Conservation (phyloP, 140 eudicot genomes). For the Bidens hawaiensis region DNA sequence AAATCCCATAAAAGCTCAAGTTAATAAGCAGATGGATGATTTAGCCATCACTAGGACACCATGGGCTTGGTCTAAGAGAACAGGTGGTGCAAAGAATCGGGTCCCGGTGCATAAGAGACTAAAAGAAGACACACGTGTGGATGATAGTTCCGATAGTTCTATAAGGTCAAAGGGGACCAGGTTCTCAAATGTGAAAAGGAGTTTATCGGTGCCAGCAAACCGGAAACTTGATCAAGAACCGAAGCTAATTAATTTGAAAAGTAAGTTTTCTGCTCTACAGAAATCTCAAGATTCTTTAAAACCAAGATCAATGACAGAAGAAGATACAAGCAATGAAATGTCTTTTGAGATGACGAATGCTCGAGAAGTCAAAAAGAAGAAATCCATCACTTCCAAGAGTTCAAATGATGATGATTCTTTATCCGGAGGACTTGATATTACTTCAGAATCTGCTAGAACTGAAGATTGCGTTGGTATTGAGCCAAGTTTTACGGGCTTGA, state of each 20-base stretch:
- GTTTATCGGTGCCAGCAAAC: conserved; percentile 10
- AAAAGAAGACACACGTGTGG: conserved; percentile 19
- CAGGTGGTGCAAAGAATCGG: conserved; percentile 36
- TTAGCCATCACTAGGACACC: conserved; percentile 37
- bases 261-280: conserved; percentile 23
- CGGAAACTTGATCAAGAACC: conserved; percentile 22
- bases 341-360: conserved; percentile 18
- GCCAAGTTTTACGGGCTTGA: conserved; percentile 30
- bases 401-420: conserved; percentile 17
- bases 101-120: conserved; percentile 1
- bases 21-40: conserved; percentile 27
- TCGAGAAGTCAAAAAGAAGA: conserved; percentile 27
- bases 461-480: conserved; percentile 15
- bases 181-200: conserved; percentile 29
- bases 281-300: conserved; percentile 27
- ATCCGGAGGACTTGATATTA: conserved; percentile 11
- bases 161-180: conserved; percentile 25
- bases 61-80: conserved; percentile 55
- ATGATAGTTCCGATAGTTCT: conserved; percentile 11
- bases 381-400: conserved; percentile 21
- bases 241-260: conserved; percentile 19
- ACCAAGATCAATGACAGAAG: conserved; percentile 13
- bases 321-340: conserved; percentile 12
- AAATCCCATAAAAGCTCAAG: conserved; percentile 19
- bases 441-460: conserved; percentile 22